These are phyloP conservation scores for Globisporangium iwayamae DNA, from an alignment of 352 stramenopile species.

Conservation along the genomic window DNA sequence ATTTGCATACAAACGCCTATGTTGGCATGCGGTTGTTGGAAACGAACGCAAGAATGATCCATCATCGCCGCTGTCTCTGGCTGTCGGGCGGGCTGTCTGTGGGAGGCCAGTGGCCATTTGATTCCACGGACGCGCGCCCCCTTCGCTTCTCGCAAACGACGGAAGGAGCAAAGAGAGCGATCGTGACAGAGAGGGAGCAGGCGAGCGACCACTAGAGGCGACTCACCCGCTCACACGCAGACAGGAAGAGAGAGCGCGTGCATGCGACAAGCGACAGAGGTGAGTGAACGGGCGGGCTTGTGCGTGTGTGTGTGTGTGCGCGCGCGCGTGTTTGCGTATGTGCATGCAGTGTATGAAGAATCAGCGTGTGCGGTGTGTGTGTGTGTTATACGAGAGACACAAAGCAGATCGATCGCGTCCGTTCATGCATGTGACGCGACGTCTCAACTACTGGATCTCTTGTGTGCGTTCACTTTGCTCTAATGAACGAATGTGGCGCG, in stretches of 20 bases:
- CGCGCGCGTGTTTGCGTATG: background rate
- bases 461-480: background rate
- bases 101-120: conserved; percentile 11
- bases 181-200: background rate
- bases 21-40: too few relatives aligned
- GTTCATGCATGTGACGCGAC: background rate
- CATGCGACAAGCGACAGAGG: conserved; percentile 4
- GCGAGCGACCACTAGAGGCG: background rate
- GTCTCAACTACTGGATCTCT: background rate
- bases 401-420: background rate
- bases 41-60: conserved; percentile 9
- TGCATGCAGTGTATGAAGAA: background rate
- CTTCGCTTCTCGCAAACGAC: conserved; percentile 6
- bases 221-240: background rate
- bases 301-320: background rate
- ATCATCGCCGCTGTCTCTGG: conserved; percentile 2
- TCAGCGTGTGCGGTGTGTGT: background rate
- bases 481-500: background rate
- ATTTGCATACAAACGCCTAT: too few relatives aligned
- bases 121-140: conserved; percentile 8
- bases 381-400: background rate
- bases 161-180: conserved; percentile 1
- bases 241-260: background rate
- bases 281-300: background rate
- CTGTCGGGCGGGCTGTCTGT: background rate